Evolutionary conservation across 768 basidiomycete species (phyloP), one percentile per base, ranked within the genome.

Genomic region (Trametes meyenii): DNA sequence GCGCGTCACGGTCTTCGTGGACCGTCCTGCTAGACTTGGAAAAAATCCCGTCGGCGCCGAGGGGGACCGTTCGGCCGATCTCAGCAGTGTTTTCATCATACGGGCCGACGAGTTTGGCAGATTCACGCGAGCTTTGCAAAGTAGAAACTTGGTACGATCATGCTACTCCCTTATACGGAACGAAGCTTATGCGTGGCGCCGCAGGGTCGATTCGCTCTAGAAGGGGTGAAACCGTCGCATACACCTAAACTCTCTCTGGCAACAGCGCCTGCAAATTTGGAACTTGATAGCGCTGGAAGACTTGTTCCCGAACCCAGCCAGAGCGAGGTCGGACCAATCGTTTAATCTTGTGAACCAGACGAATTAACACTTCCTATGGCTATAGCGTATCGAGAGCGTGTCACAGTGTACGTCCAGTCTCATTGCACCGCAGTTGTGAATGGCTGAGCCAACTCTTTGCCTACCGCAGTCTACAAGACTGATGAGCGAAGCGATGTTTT

Each of bases 131-230:
- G 72, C 77, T 5, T 60, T 85, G 48, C 75, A 73, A 40, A 71
- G 73, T 55, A 77, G 86, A 46, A 76, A 77, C 52, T 68, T 87
- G 71, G 86, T 86, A 54, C 2, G 5, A 24, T 54, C 2, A 26
- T 38, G n/a, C 23, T 24, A 13, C 21, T 50, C 23, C 8, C 26
- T 2, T 10, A 14, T 3, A 10, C 14, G 7, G 21, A 13, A 5
- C 10, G 1, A 38, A 14, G 13, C 51, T 52, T 11, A 52, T 26
- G 13, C 11, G 19, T 21, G 21, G 19, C n/a, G 24, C 51, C 33
- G 8, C 46, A 68, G 69, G 23, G 19, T 5, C 17, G 14, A 53
- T 13, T 17, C 66, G 23, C 52, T 39, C 19, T 19, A 56, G 6
- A 50, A n/a, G 4, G 6, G 23, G 21, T 12, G 17, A 16, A 16